Conservation (phyloP, 805 yeast genomes). For the Starmerella asiatica region DNA sequence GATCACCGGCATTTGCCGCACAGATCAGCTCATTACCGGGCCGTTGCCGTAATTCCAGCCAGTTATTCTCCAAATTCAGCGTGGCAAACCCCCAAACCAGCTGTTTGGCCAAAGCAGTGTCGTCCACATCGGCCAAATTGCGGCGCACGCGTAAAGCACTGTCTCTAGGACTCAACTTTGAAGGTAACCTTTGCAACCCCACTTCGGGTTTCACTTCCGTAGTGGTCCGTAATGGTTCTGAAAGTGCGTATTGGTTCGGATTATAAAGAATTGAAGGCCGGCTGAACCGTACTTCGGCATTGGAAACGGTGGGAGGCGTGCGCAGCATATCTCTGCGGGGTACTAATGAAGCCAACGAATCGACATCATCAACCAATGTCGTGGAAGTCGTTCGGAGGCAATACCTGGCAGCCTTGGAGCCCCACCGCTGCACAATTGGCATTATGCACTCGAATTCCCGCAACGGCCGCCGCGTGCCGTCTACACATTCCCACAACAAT, state of each 20-base stretch:
- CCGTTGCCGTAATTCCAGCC: slow-evolving; percentile 16
- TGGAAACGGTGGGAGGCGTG: slow-evolving; percentile 14
- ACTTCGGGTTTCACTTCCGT: background rate
- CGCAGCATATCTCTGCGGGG: slow-evolving; percentile 26
- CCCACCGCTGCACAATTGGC: slow-evolving; percentile 19
- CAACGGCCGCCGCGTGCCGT: slow-evolving; percentile 22
- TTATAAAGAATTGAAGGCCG: slow-evolving; percentile 17
- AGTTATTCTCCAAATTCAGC: slow-evolving; percentile 5
- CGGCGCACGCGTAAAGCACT: slow-evolving; percentile 5
- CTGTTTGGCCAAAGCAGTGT: slow-evolving; percentile 10
- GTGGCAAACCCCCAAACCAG: slow-evolving; percentile 18
- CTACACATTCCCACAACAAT: slow-evolving; percentile 24
- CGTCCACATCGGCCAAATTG: slow-evolving; percentile 8
- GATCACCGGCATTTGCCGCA: slow-evolving; percentile 7
- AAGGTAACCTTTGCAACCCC: slow-evolving; percentile 9
- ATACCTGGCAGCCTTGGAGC: slow-evolving; percentile 4
- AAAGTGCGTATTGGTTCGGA: slow-evolving; percentile 1
- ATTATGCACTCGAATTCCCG: slow-evolving; percentile 20
- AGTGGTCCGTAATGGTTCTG: background rate
- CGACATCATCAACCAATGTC: slow-evolving; percentile 18
- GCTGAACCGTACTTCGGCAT: slow-evolving; percentile 15
- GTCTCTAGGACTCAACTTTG: slow-evolving; percentile 12
- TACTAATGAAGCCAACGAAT: slow-evolving; percentile 24
- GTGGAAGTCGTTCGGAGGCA: slow-evolving; percentile 19
- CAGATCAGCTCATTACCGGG: slow-evolving; percentile 17